Conservation (phyloP, 177 flowering plant species). For the Telopea speciosissima region DNA sequence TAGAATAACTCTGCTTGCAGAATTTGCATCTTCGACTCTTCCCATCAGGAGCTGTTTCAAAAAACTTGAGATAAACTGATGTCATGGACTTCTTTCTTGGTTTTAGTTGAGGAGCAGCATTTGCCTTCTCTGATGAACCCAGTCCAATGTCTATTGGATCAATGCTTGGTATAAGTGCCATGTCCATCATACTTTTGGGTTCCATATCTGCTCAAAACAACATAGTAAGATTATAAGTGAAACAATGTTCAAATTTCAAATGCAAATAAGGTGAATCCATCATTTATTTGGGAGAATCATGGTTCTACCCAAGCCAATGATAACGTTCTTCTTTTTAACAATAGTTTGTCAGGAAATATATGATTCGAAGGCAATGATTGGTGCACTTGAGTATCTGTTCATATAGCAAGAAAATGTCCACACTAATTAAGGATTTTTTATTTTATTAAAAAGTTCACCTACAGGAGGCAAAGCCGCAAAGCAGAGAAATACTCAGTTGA, state of each 20-base stretch:
- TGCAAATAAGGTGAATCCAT: too few relatives aligned
- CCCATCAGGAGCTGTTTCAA: slow-evolving; percentile 89
- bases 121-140: slow-evolving; percentile 67
- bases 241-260: too few relatives aligned
- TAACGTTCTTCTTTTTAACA: background rate
- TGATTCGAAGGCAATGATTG: background rate
- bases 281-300: background rate
- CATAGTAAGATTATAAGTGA: slow-evolving; percentile 8
- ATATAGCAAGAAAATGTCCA: background rate
- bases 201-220: slow-evolving; percentile 50
- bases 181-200: slow-evolving; percentile 70
- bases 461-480: background rate
- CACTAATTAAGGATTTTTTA: too few relatives aligned
- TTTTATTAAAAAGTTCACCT: background rate
- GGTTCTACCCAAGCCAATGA: background rate
- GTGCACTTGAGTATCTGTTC: background rate
- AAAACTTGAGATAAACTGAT: slow-evolving; percentile 82
- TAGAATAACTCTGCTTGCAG: slow-evolving; percentile 92
- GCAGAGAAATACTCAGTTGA: background rate
- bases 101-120: slow-evolving; percentile 33
- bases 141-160: slow-evolving; percentile 57
- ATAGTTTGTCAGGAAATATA: background rate
- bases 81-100: slow-evolving; percentile 95
- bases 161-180: slow-evolving; percentile 39
- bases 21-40: slow-evolving; percentile 90